phyloP scores from a whole-genome alignment of 352 stramenopile genomes.

The Plasmopara viticola region DNA sequence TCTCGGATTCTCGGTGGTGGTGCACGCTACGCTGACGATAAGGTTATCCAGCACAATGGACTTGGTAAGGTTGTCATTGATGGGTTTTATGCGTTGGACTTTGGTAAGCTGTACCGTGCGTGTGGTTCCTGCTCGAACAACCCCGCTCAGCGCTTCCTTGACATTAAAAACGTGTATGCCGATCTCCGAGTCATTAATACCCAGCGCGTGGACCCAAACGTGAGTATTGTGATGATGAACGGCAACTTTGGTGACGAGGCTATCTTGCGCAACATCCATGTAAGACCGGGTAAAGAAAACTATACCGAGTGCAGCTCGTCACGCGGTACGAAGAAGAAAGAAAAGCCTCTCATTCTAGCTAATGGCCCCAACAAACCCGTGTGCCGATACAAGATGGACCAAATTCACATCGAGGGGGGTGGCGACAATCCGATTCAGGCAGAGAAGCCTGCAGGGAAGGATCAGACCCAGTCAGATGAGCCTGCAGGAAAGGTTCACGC shows the following conservation, averaged over 20 bases:
- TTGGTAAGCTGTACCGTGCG: constrained; percentile 3
- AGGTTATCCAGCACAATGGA: constrained; percentile 1
- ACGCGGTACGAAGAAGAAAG: constrained; percentile 4
- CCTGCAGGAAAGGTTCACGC: too few species aligned
- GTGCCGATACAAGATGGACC: constrained; percentile 20
- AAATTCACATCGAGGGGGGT: constrained; percentile 16
- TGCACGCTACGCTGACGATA: constrained; percentile 3
- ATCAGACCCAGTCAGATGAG: not conserved
- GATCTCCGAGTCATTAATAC: not conserved
- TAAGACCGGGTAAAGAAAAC: not conserved
- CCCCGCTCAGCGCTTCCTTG: not conserved
- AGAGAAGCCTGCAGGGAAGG: not conserved
- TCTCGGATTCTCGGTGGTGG: not conserved
- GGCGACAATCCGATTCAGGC: not conserved
- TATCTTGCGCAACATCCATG: constrained; percentile 1
- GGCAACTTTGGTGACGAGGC: not conserved
- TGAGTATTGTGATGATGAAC: constrained; percentile 4
- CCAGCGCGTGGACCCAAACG: constrained; percentile 1
- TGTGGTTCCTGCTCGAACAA: constrained; percentile 1
- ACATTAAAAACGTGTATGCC: not conserved
- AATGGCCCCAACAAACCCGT: constrained; percentile 30
- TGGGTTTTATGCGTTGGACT: constrained; percentile 1
- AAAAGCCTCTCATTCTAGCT: constrained; percentile 16
- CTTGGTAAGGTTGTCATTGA: constrained; percentile 1
- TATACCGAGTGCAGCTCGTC: not conserved